phyloP scores from a whole-genome alignment of 805 yeast genomes.

The Zygosaccharomyces rouxii region DNA sequence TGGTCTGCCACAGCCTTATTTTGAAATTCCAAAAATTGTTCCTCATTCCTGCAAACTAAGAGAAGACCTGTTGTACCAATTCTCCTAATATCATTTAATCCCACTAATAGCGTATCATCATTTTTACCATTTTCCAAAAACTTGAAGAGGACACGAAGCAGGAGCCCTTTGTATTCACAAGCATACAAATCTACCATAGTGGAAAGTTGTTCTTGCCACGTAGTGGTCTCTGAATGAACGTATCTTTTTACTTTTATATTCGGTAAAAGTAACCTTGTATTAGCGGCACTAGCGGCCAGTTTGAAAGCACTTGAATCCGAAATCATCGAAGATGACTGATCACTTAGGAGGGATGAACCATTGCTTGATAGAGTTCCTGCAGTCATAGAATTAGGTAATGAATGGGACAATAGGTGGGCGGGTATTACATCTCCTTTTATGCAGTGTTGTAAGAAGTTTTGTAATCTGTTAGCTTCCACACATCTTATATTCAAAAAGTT shows the following conservation, averaged over 20 bases:
- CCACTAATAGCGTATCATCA: conserved; percentile 9
- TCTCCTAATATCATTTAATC: conserved; percentile 19
- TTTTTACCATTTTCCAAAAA: conserved; percentile 1
- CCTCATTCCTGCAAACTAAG: conserved; percentile 11
- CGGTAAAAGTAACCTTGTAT: conserved; percentile 20
- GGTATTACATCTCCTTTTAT: conserved; percentile 12
- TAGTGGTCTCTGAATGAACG: conserved; percentile 11
- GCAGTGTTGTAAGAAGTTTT: conserved; percentile 23
- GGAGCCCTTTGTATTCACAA: conserved; percentile 18
- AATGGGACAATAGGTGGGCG: conserved; percentile 4
- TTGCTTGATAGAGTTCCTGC: conserved; percentile 25
- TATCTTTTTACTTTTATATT: conserved; percentile 26
- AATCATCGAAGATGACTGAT: conserved; percentile 11
- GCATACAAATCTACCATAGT: conserved; percentile 22
- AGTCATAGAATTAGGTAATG: conserved; percentile 26
- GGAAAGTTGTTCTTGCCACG: conserved; percentile 22
- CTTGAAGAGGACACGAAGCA: conserved; percentile 16
- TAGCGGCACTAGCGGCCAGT: background rate
- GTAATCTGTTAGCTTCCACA: conserved; percentile 18
- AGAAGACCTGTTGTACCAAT: conserved; percentile 31
- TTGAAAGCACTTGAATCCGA: conserved; percentile 8
- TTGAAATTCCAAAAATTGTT: conserved; percentile 27
- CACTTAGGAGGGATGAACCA: conserved; percentile 21
- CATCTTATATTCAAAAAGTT: conserved; percentile 26
- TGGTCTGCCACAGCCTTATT: conserved; percentile 25